A percentile compares a stretch with the other conserved stretches of the same genome.
Conservation (phyloP, 805 yeast species). For the Metahyphopichia silvanorum region DNA sequence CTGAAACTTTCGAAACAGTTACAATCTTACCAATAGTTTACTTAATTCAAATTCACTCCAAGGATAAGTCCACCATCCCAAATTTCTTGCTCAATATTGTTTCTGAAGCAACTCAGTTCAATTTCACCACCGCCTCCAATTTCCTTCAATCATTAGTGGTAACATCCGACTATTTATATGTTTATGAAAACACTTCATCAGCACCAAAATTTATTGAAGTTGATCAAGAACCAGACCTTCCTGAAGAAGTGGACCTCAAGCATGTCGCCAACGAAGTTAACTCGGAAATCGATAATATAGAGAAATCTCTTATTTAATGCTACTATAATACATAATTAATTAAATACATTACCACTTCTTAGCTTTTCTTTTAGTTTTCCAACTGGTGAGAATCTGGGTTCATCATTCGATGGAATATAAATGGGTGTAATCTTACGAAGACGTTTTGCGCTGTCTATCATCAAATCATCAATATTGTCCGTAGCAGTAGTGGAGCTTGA, state of each 20-base stretch:
- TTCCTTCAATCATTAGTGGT: conserved; percentile 18
- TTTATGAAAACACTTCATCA: too few species aligned
- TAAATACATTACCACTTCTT: neutral
- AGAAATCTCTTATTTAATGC: conserved; percentile 1
- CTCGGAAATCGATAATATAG: conserved; percentile 19
- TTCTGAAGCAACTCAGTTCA: conserved; percentile 8
- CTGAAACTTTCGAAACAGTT: conserved; percentile 18
- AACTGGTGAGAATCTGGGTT: conserved; percentile 29
- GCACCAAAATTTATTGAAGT: too few species aligned
- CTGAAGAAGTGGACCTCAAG: conserved; percentile 11
- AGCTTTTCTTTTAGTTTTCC: conserved; percentile 23
- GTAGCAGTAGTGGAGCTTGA: neutral
- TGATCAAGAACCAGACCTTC: conserved; percentile 6
- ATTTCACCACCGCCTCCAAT: conserved; percentile 4
- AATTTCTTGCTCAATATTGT: conserved; percentile 5
- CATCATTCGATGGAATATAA: conserved; percentile 28
- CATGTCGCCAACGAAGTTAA: conserved; percentile 17
- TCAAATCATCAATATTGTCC: conserved; percentile 9
- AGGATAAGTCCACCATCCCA: conserved; percentile 4
- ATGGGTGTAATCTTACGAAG: conserved; percentile 35
- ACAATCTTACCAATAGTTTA: conserved; percentile 12
- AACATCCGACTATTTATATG: conserved; percentile 19
- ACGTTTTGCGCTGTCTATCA: conserved; percentile 31
- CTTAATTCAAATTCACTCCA: conserved; percentile 6
- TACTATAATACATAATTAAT: conserved; percentile 2